Conservation (phyloP, 208 protist genomes). For the Crithidia bombi region DNA sequence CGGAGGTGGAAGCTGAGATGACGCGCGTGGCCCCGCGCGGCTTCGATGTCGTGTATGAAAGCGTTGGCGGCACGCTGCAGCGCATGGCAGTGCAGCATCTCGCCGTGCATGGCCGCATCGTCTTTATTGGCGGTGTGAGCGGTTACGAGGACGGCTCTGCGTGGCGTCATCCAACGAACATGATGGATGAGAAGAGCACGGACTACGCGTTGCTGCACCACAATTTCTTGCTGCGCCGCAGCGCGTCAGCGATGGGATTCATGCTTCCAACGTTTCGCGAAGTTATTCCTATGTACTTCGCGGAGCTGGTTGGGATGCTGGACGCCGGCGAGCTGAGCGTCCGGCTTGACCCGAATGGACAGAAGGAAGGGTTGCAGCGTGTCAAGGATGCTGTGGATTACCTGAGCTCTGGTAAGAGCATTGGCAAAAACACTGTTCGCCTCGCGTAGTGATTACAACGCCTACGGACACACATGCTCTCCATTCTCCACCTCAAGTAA, state of each 20-base stretch:
- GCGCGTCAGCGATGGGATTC: conserved; percentile 40
- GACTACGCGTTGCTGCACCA: conserved; percentile 15
- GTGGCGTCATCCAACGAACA: conserved; percentile 16
- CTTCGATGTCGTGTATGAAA: conserved; percentile 61
- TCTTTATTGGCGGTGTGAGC: conserved; percentile 55
- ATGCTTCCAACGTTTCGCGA: conserved; percentile 35
- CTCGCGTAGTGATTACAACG: background rate
- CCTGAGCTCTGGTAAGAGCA: conserved; percentile 41
- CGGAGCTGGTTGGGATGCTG: conserved; percentile 27
- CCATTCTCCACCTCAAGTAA: background rate
- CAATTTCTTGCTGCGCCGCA: conserved; percentile 20
- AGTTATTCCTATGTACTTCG: conserved; percentile 32
- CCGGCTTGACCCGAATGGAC: conserved; percentile 20
- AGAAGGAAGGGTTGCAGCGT: conserved; percentile 30
- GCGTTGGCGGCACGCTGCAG: conserved; percentile 47
- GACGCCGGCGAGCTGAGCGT: conserved; percentile 23
- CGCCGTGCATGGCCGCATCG: conserved; percentile 34
- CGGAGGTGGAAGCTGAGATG: conserved; percentile 37
- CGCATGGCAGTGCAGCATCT: conserved; percentile 41
- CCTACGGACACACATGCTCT: too few species aligned
- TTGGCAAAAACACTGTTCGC: conserved; percentile 32
- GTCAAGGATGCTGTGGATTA: conserved; percentile 40
- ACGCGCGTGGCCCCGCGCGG: conserved; percentile 38
- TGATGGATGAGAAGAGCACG: conserved; percentile 11
- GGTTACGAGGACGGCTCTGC: conserved; percentile 39